Percentiles rank a stretch among this genome's conserved stretches.
These are phyloP conservation scores for Xerocomus nothofagi DNA, from an alignment of 1,284 basidiomycete genomes.

Conservation along the genomic window DNA sequence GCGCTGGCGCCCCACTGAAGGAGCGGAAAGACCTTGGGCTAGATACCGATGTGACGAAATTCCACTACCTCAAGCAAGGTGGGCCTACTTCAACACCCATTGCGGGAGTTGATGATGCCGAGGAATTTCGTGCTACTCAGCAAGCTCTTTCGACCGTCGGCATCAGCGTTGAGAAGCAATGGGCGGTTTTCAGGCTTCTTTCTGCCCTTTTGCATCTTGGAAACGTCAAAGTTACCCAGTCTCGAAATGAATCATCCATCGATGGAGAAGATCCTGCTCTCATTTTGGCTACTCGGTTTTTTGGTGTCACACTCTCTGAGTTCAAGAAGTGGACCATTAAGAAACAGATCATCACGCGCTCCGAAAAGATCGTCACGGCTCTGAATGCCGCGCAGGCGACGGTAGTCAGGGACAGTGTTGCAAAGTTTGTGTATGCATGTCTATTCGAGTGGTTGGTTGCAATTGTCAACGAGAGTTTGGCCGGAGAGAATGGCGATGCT, in stretches of 20 bases:
- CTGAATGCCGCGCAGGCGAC: conserved; percentile 88
- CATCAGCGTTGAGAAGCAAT: conserved; percentile 95
- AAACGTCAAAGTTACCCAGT: conserved; percentile 87
- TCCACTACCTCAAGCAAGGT: conserved; percentile 93
- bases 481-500: conserved; percentile 86
- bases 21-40: conserved; percentile 95
- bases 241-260: conserved; percentile 82
- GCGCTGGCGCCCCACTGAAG: conserved; percentile 92
- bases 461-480: conserved; percentile 94
- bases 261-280: conserved; percentile 86
- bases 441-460: conserved; percentile 99
- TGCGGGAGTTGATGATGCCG: conserved; percentile 89
- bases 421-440: conserved; percentile 98
- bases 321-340: conserved; percentile 99
- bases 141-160: conserved; percentile 96
- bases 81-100: conserved; percentile 87
- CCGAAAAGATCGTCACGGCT: conserved; percentile 92
- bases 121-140: conserved; percentile 93
- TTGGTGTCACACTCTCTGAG: conserved; percentile 89
- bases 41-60: conserved; percentile 83
- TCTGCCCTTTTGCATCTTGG: conserved; percentile 95
- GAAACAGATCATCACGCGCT: conserved; percentile 93
- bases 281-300: conserved; percentile 80
- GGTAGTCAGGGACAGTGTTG: conserved; percentile 95
- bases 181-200: conserved; percentile 95